These are phyloP conservation scores for Dryadomyces sulphureus DNA, from an alignment of 2,329 filamentous ascomycete genomes.

Conservation along the genomic window DNA sequence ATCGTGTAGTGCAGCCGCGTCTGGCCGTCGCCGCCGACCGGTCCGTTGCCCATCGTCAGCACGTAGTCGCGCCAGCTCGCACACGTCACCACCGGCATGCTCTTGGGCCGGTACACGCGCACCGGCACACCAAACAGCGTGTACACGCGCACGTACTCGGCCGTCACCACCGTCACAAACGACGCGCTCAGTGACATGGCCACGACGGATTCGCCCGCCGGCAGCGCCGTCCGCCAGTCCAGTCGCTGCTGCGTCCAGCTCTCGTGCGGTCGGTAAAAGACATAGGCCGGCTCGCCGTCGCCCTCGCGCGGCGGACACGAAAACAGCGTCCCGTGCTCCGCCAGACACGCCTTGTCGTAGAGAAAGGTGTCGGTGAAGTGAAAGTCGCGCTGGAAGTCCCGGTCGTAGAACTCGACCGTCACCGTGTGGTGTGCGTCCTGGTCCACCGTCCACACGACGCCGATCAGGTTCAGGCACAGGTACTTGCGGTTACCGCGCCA, in stretches of 20 bases:
- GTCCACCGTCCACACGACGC: constrained; percentile 93
- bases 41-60: constrained; percentile 88
- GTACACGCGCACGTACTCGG: constrained; percentile 82
- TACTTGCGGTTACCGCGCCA: constrained; percentile 94
- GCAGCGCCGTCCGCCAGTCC: constrained; percentile 84
- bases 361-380: constrained; percentile 94
- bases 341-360: constrained; percentile 90
- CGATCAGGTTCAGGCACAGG: constrained; percentile 81
- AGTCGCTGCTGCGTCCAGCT: constrained; percentile 80
- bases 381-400: constrained; percentile 81
- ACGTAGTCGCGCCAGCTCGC: constrained; percentile 92
- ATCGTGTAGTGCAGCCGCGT: constrained; percentile 78
- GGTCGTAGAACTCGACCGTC: constrained; percentile 95
- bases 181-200: constrained; percentile 85
- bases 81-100: constrained; percentile 77
- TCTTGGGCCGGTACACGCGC: constrained; percentile 83
- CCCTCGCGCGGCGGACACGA: constrained; percentile 52
- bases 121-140: constrained; percentile 85
- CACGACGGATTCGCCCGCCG: constrained; percentile 69
- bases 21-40: constrained; percentile 59
- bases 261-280: constrained; percentile 97
- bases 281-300: constrained; percentile 45
- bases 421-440: constrained; percentile 89
- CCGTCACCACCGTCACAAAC: constrained; percentile 79
- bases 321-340: constrained; percentile 74